These are phyloP conservation scores for Saturnispora silvae DNA, from an alignment of 805 yeast species.

Conservation along the genomic window DNA sequence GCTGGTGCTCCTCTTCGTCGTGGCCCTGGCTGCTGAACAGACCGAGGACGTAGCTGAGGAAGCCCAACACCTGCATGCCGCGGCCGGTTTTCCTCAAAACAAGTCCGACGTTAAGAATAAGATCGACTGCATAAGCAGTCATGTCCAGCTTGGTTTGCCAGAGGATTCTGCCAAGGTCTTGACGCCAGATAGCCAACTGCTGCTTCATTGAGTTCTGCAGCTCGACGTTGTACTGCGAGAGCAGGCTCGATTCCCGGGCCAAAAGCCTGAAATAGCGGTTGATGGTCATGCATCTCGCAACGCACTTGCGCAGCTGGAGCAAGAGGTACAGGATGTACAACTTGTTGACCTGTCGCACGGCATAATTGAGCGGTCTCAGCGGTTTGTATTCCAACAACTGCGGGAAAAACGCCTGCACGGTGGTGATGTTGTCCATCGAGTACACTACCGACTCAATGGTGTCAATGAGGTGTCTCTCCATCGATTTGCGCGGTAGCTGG, in stretches of 20 bases:
- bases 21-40: neutral
- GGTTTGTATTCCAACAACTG: neutral
- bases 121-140: constrained; percentile 23
- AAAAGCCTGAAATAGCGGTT: constrained; percentile 15
- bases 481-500: too few species aligned
- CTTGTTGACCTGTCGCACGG: constrained; percentile 18
- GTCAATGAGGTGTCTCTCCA: constrained; percentile 15
- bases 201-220: constrained; percentile 5
- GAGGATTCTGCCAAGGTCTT: constrained; percentile 19
- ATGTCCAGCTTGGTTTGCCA: constrained; percentile 20
- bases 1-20: neutral
- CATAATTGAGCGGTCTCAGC: constrained; percentile 11
- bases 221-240: constrained; percentile 7
- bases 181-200: constrained; percentile 12
- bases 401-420: constrained; percentile 21
- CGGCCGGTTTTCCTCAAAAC: constrained; percentile 36
- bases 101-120: constrained; percentile 21
- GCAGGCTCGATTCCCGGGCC: constrained; percentile 17
- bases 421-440: constrained; percentile 22
- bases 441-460: constrained; percentile 19
- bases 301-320: constrained; percentile 20
- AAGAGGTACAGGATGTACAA: constrained; percentile 23
- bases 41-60: constrained; percentile 1
- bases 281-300: constrained; percentile 17
- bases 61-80: constrained; percentile 12